phyloP scores from a whole-genome alignment of 208 protist species.

The Leishmania lainsoni region DNA sequence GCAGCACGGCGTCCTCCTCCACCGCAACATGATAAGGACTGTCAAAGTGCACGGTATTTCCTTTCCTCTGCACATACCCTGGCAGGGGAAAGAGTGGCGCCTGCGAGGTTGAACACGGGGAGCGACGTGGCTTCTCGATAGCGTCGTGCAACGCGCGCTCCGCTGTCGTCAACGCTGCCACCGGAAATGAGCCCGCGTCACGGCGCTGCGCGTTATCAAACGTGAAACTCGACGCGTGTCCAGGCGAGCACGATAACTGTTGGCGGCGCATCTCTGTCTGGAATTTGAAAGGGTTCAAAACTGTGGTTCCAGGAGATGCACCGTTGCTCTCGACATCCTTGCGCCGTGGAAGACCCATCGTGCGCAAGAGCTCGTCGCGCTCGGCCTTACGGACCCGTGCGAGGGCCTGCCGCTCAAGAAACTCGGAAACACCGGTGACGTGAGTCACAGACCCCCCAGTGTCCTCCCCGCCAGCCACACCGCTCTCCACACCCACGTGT shows the following conservation, averaged over 20 bases:
- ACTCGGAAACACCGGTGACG: constrained; percentile 51
- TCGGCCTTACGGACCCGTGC: constrained; percentile 55
- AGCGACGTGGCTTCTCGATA: constrained; percentile 3
- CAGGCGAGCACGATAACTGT: constrained; percentile 1
- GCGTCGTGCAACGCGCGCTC: constrained; percentile 27
- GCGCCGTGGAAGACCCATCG: constrained; percentile 32
- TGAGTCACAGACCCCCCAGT: constrained; percentile 29
- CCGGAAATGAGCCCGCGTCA: not conserved
- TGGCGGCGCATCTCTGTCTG: constrained; percentile 20
- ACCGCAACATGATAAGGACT: not conserved
- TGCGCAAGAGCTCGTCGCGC: constrained; percentile 45
- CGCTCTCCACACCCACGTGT: not conserved
- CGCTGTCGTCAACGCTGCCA: constrained; percentile 9
- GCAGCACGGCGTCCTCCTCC: too few relatives aligned
- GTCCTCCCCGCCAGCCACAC: not conserved
- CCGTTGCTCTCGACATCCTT: not conserved
- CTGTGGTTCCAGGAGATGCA: constrained; percentile 1
- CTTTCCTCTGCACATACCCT: constrained; percentile 8
- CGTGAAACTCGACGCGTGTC: not conserved
- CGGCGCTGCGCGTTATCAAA: not conserved
- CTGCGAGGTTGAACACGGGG: not conserved
- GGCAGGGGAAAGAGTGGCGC: constrained; percentile 21
- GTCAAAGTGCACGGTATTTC: constrained; percentile 11
- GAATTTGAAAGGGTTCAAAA: constrained; percentile 22
- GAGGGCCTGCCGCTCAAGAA: constrained; percentile 59